Conservation (phyloP, 805 yeast genomes). For the Myxozyma melibiosi region DNA sequence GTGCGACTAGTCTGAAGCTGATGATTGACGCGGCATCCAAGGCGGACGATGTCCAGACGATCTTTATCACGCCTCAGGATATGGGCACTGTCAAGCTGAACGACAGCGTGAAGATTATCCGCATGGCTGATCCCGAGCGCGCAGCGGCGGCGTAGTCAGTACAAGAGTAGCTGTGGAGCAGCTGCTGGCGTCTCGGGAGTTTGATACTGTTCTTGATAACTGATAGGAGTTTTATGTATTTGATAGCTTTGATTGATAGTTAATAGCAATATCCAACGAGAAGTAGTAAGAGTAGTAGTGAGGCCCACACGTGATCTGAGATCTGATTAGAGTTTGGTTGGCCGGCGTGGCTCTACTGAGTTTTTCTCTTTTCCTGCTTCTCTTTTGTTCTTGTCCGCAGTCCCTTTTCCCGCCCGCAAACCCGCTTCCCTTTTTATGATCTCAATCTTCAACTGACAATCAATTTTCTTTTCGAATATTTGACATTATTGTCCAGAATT, state of each 20-base stretch:
- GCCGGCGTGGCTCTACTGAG: conserved; percentile 10
- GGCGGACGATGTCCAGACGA: conserved; percentile 74
- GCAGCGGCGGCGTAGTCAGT: conserved; percentile 1
- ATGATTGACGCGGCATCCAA: conserved; percentile 67
- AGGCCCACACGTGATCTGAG: too few relatives aligned
- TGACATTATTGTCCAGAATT: background rate
- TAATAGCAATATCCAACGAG: too few relatives aligned
- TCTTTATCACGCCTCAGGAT: conserved; percentile 93
- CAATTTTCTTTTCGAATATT: background rate
- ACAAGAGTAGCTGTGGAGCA: background rate
- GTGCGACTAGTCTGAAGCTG: conserved; percentile 74
- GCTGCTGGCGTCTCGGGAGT: too few relatives aligned
- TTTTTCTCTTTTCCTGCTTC: conserved; percentile 4
- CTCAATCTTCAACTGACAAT: too few relatives aligned
- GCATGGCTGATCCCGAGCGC: conserved; percentile 43
- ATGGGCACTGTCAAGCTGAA: conserved; percentile 70
- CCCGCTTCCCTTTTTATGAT: background rate
- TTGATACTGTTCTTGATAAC: too few relatives aligned
- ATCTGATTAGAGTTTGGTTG: conserved; percentile 5
- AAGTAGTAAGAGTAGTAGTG: too few relatives aligned
- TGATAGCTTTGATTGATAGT: background rate
- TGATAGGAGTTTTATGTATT: background rate
- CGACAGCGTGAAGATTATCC: conserved; percentile 46
- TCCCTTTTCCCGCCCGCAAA: background rate
- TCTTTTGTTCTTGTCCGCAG: background rate